Evolutionary conservation across 2,329 filamentous ascomycete genomes (phyloP).

Genomic region (Fusarium concolor): DNA sequence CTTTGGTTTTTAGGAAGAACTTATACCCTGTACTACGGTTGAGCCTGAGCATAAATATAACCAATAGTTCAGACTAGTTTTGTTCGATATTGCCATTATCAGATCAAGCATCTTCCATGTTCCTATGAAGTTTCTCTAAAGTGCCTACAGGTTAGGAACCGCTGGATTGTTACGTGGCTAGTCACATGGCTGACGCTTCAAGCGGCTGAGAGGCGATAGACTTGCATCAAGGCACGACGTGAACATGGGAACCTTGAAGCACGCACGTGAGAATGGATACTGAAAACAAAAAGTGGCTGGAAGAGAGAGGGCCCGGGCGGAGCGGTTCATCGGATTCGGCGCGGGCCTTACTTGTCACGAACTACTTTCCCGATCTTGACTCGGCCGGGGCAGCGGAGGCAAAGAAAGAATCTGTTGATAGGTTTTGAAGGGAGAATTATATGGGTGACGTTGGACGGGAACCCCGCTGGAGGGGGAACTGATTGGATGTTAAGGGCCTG

Average conservation of each 20-base stretch:
- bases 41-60: too few relatives aligned
- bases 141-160: neutral
- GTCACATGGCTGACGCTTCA: slow-evolving; percentile 27
- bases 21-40: too few relatives aligned
- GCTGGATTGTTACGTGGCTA: neutral
- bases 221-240: slow-evolving; percentile 2
- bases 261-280: slow-evolving; percentile 30
- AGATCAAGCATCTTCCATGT: too few relatives aligned
- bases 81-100: neutral
- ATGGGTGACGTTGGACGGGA: neutral
- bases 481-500: slow-evolving; percentile 1
- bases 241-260: slow-evolving; percentile 12
- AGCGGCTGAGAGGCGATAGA: slow-evolving; percentile 15
- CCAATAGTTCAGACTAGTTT: neutral
- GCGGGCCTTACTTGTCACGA: slow-evolving; percentile 28
- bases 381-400: slow-evolving; percentile 10
- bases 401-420: neutral
- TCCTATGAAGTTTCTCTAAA: neutral
- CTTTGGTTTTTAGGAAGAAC: too few relatives aligned
- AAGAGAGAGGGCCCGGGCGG: slow-evolving; percentile 7
- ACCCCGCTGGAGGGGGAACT: slow-evolving; percentile 8
- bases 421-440: neutral
- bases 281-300: slow-evolving; percentile 24
- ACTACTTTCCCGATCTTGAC: slow-evolving; percentile 24
- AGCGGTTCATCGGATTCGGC: slow-evolving; percentile 31